Conservation (phyloP, 768 basidiomycete species). For the Trametes coccinea region DNA sequence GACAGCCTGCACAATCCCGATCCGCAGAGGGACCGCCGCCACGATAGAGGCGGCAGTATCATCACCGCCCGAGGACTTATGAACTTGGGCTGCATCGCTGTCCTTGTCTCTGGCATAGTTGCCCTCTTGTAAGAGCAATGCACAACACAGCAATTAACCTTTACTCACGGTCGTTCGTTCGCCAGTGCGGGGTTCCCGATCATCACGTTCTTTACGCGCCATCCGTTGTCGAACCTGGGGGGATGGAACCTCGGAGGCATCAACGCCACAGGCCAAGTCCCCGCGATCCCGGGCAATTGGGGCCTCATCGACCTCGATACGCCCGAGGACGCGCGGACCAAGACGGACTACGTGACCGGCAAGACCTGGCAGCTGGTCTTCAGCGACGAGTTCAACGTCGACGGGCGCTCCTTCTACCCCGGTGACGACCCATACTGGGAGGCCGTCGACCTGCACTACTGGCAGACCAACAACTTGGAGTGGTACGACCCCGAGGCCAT, state of each 20-base stretch:
- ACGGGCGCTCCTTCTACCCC: slow-evolving; percentile 80
- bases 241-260: slow-evolving; percentile 47
- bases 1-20: slow-evolving; percentile 66
- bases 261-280: slow-evolving; percentile 49
- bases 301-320: slow-evolving; percentile 64
- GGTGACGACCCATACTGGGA: slow-evolving; percentile 66
- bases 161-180: background rate
- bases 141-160: background rate
- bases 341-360: slow-evolving; percentile 60
- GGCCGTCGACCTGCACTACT: slow-evolving; percentile 46
- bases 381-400: slow-evolving; percentile 85
- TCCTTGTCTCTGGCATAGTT: slow-evolving; percentile 50
- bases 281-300: slow-evolving; percentile 60
- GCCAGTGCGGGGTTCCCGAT: slow-evolving; percentile 45
- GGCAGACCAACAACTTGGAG: slow-evolving; percentile 55
- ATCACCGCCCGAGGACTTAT: slow-evolving; percentile 61
- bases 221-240: slow-evolving; percentile 35
- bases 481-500: slow-evolving; percentile 84
- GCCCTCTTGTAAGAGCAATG: slow-evolving; percentile 37
- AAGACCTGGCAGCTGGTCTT: slow-evolving; percentile 72
- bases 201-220: slow-evolving; percentile 36
- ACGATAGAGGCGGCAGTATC: slow-evolving; percentile 42
- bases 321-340: slow-evolving; percentile 54
- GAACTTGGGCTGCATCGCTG: slow-evolving; percentile 68
- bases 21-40: slow-evolving; percentile 27